Evolutionary conservation across 495 filamentous ascomycete genomes (phyloP).

Genomic region (Hypoxylon rickii): DNA sequence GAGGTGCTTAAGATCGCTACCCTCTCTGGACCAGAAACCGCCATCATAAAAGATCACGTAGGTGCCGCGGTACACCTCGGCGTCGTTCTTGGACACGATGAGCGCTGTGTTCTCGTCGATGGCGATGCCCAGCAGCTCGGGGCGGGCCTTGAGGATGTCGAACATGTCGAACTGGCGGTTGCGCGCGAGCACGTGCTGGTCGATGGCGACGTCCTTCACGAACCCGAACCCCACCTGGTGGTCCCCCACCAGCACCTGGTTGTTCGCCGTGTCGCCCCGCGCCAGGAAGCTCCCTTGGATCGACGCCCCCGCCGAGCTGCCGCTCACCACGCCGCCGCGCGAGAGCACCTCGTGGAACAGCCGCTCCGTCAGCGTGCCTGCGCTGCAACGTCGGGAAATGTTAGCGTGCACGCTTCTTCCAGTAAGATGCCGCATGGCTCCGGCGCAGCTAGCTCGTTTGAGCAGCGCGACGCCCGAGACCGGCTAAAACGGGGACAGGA

Average conservation of each 20-base stretch:
- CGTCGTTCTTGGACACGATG: conserved; percentile 37
- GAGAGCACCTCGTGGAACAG: conserved; percentile 38
- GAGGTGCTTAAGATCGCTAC: conserved; percentile 31
- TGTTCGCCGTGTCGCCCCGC: conserved; percentile 39
- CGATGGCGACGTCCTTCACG: conserved; percentile 38
- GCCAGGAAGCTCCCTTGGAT: conserved; percentile 43
- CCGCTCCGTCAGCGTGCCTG: conserved; percentile 39
- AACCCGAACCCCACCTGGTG: conserved; percentile 42
- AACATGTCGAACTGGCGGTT: conserved; percentile 43
- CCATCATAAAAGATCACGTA: conserved; percentile 39
- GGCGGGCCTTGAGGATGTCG: conserved; percentile 40
- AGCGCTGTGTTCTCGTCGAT: conserved; percentile 44
- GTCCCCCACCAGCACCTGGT: conserved; percentile 40
- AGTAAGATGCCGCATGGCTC: too few species aligned
- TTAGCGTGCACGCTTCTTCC: too few species aligned
- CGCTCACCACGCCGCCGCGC: conserved; percentile 38
- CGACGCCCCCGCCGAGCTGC: conserved; percentile 41
- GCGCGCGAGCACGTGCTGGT: conserved; percentile 43
- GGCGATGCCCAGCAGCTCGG: conserved; percentile 40
- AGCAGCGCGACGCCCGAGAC: too few species aligned
- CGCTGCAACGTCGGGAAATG: too few species aligned
- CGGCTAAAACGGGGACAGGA: too few species aligned
- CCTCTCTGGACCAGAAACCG: conserved; percentile 34
- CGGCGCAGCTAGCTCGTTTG: too few species aligned
- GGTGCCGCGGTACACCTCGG: conserved; percentile 34